These are phyloP conservation scores for Blumeria graminis DNA, from an alignment of 2,329 filamentous ascomycete species.

Conservation along the genomic window DNA sequence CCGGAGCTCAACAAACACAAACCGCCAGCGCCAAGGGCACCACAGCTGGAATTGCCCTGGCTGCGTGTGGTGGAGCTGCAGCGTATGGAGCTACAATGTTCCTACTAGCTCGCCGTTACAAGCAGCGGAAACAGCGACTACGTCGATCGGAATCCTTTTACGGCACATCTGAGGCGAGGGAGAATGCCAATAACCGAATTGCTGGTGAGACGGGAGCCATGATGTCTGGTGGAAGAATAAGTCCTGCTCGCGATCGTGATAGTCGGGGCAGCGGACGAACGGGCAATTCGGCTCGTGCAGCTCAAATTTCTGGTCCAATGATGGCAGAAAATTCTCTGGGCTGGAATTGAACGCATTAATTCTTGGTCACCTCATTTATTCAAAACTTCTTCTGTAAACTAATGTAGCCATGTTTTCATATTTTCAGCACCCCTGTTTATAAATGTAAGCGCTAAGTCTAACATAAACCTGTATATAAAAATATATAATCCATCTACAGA, in stretches of 20 bases:
- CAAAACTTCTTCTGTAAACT: too few species aligned
- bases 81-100: conserved; percentile 56
- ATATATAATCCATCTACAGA: too few species aligned
- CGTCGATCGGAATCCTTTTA: conserved; percentile 36
- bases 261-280: conserved; percentile 31
- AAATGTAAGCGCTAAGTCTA: too few species aligned
- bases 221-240: conserved; percentile 17
- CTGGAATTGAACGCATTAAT: conserved; percentile 33
- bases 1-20: conserved; percentile 16
- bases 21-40: conserved; percentile 36
- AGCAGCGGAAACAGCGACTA: conserved; percentile 30
- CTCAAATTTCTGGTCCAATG: conserved; percentile 48
- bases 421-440: too few species aligned
- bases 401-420: too few species aligned
- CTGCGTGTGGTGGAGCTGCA: conserved; percentile 39
- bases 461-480: too few species aligned
- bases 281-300: conserved; percentile 27
- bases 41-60: conserved; percentile 38
- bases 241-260: conserved; percentile 18
- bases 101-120: conserved; percentile 47
- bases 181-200: conserved; percentile 17
- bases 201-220: conserved; percentile 26
- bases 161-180: conserved; percentile 24
- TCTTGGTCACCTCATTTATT: too few species aligned
- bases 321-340: conserved; percentile 58